Evolutionary conservation across 345 rosid genomes (phyloP), one percentile per base, ranked within the genome.

Genomic region (Camelina hispida): DNA sequence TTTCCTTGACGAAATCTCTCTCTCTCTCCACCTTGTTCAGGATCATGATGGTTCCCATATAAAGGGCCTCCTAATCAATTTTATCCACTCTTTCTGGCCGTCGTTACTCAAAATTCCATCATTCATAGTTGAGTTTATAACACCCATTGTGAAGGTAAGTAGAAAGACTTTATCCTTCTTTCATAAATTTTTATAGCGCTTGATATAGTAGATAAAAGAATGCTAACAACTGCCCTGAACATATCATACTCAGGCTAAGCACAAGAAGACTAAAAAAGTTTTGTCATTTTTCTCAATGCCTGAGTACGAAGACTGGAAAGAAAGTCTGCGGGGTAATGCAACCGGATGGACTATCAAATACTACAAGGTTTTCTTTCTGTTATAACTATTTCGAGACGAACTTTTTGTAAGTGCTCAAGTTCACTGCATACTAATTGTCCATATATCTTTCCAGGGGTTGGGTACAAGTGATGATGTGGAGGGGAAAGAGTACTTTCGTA

Each of bases 21-120:
- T 38, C 46, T 38, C 47, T 56, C 62, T 42, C 75, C 34, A 81
- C 48, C 61, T 71, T 78, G 68, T 67, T 18, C 85, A 96, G 99
- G 99, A 96, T 84, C 91, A 93, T 66, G 98, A 96, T 80, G 99
- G 98, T 42, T 96, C 98, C 12, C 99, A 96, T 74, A 96, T 96
- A 22, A 96, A 96, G 79, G 99, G 99, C 9, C 82, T 96, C 60
- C 67, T 96, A 79, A 96, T 96, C 64, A 96, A 96, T 64, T 93
- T 96, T 55, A 87, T 96, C 62, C 97, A 96, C 80, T 84, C 93
- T 66, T 96, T 93, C 81, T 96, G 99, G 99, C 99, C 98, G 12
- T 83, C 99, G 6, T 80, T 96, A 78, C 87, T 96, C 50, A 91
- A 70, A 83, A 80, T 91, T 77, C 91, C 88, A 47, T 88, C 99